Base-by-base conservation (phyloP, 129 eudicot genomes). In the Ambrosia artemisiifolia region DNA sequence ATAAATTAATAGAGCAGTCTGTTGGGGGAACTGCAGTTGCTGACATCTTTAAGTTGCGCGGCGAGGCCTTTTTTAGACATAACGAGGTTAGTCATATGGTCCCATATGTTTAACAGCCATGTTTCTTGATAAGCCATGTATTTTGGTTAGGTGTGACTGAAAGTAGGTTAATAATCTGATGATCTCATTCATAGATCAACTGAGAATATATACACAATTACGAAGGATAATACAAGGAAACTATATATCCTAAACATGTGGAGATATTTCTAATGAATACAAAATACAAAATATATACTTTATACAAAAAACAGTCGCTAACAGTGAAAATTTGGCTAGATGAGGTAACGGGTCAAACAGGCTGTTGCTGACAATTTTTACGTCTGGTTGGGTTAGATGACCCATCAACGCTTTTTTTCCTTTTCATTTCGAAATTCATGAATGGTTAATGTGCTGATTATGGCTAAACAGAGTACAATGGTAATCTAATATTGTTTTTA, bases 21-120 rank as follows among this genome's bases (percentile, higher is more conserved):
- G 87, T 80, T 71, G 92, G 90, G 16, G 96, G 84, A 78, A 81
- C 73, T 70, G 73, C 91, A 65, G 95, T 95, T 71, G 89, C 97
- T 20, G 97, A 95, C 47, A 91, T 95, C 44, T 95, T 95, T 81
- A 85, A 85, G 80, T 75, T 81, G 33, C 75, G 82, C 63, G 99
- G 99, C 11, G 99, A 95, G 78, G 70, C 77, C 75, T 90, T 83
- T 83, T 95, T 95, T 81, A 86, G 99, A 81, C 77, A 90, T 54
- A 84, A 83, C 5, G 99, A 95, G 97, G 99, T 95, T 47, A 40
- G 86, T 60, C 16, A 2, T 20, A 47, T 19, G 42, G 44, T 75
- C 42, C 78, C 7, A 19, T 49, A 36, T 33, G 69, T 46, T 16
- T 6, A 43, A 61, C 24, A 13, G 19, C 34, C 69, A 59, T n/a